phyloP scores from a whole-genome alignment of 2,329 filamentous ascomycete genomes.

The Thielaviopsis ethacetica region DNA sequence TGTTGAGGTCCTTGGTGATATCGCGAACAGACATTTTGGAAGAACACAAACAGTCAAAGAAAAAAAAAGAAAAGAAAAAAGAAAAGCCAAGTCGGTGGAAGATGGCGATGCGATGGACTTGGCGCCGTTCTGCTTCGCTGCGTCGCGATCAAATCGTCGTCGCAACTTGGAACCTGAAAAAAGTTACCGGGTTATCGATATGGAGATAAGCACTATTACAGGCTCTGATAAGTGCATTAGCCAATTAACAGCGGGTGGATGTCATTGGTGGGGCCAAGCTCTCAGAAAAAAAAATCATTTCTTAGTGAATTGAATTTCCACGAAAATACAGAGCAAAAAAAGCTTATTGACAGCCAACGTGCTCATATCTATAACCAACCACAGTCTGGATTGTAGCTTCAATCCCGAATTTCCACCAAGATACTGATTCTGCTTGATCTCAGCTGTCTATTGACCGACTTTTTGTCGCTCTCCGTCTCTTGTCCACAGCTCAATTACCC shows the following conservation, averaged over 20 bases:
- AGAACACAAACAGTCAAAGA: not conserved
- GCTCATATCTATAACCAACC: not conserved
- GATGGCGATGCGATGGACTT: not conserved
- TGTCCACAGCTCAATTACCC: not conserved
- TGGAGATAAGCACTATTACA: slow-evolving; percentile 1
- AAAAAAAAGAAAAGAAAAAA: not conserved
- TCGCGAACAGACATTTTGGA: slow-evolving; percentile 30
- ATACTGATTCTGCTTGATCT: not conserved
- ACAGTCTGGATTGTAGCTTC: not conserved
- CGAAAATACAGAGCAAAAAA: not conserved
- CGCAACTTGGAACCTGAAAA: not conserved
- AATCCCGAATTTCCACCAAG: not conserved
- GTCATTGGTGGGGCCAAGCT: slow-evolving; percentile 6
- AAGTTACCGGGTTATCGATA: slow-evolving; percentile 9
- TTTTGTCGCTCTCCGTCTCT: not conserved
- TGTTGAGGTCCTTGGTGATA: slow-evolving; percentile 51
- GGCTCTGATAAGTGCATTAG: not conserved
- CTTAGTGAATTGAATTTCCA: not conserved
- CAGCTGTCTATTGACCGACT: not conserved
- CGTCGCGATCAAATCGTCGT: not conserved
- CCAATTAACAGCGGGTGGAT: not conserved
- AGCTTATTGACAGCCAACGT: not conserved
- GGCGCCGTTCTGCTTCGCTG: not conserved
- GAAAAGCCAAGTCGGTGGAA: not conserved
- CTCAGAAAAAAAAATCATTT: not conserved